phyloP scores from a whole-genome alignment of 495 filamentous ascomycete genomes.

The Baudoinia panamericana region DNA sequence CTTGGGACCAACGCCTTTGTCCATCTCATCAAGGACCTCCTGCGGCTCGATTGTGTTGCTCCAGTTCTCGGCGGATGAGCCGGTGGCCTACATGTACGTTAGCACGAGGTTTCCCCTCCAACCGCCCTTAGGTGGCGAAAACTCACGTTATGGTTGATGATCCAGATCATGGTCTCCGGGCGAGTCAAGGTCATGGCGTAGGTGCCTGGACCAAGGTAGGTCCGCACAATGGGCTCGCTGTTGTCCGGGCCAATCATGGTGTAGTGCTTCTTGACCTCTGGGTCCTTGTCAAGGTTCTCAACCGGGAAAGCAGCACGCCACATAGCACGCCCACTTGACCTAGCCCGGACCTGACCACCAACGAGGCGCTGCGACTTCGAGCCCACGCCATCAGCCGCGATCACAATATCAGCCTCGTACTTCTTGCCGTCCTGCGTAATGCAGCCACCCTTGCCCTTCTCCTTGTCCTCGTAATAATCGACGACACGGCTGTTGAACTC shows the following conservation, averaged over 20 bases:
- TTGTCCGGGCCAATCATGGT: slow-evolving; percentile 29
- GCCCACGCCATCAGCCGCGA: slow-evolving; percentile 48
- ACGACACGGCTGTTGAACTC: slow-evolving; percentile 40
- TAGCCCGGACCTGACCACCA: slow-evolving; percentile 37
- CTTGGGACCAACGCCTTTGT: slow-evolving; percentile 30
- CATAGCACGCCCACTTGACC: slow-evolving; percentile 39
- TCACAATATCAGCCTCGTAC: slow-evolving; percentile 42
- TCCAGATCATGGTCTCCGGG: slow-evolving; percentile 40
- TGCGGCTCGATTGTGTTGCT: slow-evolving; percentile 38
- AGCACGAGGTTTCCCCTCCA: no score
- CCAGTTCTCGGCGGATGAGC: slow-evolving; percentile 38
- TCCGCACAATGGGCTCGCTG: slow-evolving; percentile 27
- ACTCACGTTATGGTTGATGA: slow-evolving; percentile 43
- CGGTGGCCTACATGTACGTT: slow-evolving; percentile 31
- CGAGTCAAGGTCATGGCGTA: slow-evolving; percentile 39
- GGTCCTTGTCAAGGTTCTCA: slow-evolving; percentile 26
- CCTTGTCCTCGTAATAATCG: slow-evolving; percentile 38
- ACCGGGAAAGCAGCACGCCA: slow-evolving; percentile 39
- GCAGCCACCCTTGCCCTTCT: slow-evolving; percentile 32
- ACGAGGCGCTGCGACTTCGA: slow-evolving; percentile 38
- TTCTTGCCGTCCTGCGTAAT: slow-evolving; percentile 36
- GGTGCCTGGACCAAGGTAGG: slow-evolving; percentile 32
- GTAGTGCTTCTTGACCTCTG: slow-evolving; percentile 31
- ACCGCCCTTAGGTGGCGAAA: not conserved
- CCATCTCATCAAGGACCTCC: slow-evolving; percentile 43